Evolutionary conservation across 345 rosid species (phyloP).

Genomic region (Salix caprea): DNA sequence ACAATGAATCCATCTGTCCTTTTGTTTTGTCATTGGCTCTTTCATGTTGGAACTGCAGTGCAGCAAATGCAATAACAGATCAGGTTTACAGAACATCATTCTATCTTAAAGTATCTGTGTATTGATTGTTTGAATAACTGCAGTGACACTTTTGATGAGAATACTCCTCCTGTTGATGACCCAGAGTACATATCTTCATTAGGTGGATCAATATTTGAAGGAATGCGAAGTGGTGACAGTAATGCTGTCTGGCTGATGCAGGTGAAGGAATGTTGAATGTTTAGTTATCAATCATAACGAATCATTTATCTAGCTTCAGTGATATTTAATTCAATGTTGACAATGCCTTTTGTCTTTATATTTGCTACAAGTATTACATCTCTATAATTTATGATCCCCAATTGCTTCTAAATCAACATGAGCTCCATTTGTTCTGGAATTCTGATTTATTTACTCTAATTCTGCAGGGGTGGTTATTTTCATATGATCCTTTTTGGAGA

Average conservation of each 20-base stretch:
- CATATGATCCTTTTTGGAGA: slow-evolving; percentile 76
- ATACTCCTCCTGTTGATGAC: slow-evolving; percentile 65
- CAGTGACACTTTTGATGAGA: slow-evolving; percentile 80
- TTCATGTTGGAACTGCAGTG: too few species aligned
- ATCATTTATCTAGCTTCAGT: not conserved
- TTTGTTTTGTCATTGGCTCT: not conserved
- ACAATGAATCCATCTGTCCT: not conserved
- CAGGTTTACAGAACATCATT: too few species aligned
- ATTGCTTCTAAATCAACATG: not conserved
- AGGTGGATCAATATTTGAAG: slow-evolving; percentile 63
- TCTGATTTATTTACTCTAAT: slow-evolving; percentile 12
- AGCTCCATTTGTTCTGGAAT: not conserved
- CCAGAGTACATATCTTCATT: slow-evolving; percentile 61
- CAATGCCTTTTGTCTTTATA: not conserved
- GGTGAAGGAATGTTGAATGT: slow-evolving; percentile 33
- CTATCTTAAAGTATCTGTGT: not conserved
- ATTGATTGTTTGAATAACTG: slow-evolving; percentile 17
- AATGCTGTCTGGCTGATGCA: slow-evolving; percentile 77
- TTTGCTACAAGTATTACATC: too few species aligned
- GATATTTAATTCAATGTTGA: not conserved
- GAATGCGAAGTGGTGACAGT: slow-evolving; percentile 63
- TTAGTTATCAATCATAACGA: not conserved
- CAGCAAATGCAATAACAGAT: too few species aligned
- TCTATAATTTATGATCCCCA: not conserved
- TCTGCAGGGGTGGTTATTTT: slow-evolving; percentile 67